Evolutionary conservation across 2,329 filamentous ascomycete genomes (phyloP).

Genomic region (Emergomyces orientalis): DNA sequence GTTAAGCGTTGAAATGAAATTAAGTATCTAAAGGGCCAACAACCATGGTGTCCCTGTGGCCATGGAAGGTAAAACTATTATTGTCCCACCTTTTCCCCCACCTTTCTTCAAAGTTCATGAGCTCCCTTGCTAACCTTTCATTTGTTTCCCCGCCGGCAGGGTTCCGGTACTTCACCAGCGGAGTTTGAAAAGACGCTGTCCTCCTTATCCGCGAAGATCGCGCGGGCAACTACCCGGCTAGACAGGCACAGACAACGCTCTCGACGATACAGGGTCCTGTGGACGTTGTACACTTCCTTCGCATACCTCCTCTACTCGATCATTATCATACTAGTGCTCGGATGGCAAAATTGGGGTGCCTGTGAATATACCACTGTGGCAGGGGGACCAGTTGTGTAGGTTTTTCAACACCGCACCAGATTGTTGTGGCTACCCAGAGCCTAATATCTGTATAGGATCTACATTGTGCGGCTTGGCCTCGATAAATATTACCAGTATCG

Average conservation of each 20-base stretch:
- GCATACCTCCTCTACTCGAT: conserved; percentile 81
- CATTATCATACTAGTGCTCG: conserved; percentile 73
- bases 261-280: conserved; percentile 71
- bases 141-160: neutral
- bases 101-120: neutral
- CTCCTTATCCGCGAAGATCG: conserved; percentile 71
- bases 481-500: conserved; percentile 72
- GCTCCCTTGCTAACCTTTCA: conserved; percentile 4
- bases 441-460: conserved; percentile 53
- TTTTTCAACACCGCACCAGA: neutral
- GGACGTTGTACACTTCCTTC: conserved; percentile 83
- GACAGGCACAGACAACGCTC: conserved; percentile 63
- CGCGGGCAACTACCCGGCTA: conserved; percentile 60
- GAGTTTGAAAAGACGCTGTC: conserved; percentile 89
- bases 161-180: conserved; percentile 49
- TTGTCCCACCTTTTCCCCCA: neutral
- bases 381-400: conserved; percentile 69
- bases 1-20: conserved; percentile 3
- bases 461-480: conserved; percentile 57
- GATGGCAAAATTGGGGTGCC: conserved; percentile 66
- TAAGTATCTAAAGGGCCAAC: conserved; percentile 1
- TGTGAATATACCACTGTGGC: conserved; percentile 70
- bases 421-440: conserved; percentile 13
- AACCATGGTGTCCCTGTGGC: conserved; percentile 74
- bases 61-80: conserved; percentile 57